phyloP scores from a whole-genome alignment of 768 basidiomycete species.

The Crassisporium funariophilum region DNA sequence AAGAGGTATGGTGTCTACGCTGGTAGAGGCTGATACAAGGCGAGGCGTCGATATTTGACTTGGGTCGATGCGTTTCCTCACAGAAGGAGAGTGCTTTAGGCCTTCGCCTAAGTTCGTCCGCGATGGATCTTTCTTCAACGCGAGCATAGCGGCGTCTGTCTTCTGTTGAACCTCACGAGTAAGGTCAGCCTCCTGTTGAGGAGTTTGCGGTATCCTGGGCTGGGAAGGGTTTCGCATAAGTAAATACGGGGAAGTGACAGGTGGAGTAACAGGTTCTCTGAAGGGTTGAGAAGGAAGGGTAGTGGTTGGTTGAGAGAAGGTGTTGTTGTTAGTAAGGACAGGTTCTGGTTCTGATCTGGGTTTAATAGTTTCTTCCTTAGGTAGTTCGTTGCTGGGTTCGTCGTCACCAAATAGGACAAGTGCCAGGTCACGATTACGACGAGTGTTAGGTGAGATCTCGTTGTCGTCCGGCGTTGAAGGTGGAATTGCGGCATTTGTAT shows the following conservation, averaged over 20 bases:
- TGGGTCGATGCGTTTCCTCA: conserved; percentile 61
- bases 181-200: conserved; percentile 57
- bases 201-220: conserved; percentile 42
- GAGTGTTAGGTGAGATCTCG: conserved; percentile 51
- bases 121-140: conserved; percentile 55
- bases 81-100: conserved; percentile 39
- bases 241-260: conserved; percentile 35
- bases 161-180: conserved; percentile 67
- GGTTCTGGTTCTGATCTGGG: conserved; percentile 12
- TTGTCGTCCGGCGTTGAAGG: conserved; percentile 30
- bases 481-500: conserved; percentile 15
- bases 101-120: conserved; percentile 41
- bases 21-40: conserved; percentile 67
- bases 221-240: conserved; percentile 44
- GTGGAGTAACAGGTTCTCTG: conserved; percentile 27
- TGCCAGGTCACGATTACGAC: conserved; percentile 74
- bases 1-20: conserved; percentile 67
- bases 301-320: conserved; percentile 6
- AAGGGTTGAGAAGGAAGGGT: conserved; percentile 13
- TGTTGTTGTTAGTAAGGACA: conserved; percentile 9
- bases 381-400: conserved; percentile 27
- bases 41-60: conserved; percentile 68
- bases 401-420: conserved; percentile 69
- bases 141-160: conserved; percentile 65
- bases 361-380: conserved; percentile 11